Evolutionary conservation across 2,329 filamentous ascomycete genomes (phyloP).

Genomic region (Lecanosticta acicola): DNA sequence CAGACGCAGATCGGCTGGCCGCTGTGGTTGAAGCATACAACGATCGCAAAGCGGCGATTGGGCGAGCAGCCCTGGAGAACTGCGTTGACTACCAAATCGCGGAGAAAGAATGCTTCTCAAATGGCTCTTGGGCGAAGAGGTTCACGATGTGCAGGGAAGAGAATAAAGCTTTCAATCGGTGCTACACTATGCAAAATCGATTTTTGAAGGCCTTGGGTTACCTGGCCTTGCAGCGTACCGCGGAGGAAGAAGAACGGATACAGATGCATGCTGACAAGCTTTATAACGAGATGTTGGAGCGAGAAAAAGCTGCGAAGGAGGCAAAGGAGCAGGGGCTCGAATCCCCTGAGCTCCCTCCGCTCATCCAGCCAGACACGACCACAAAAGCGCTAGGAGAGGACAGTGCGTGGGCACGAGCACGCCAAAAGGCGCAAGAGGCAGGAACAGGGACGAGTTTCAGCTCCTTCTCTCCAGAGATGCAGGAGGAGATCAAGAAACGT

Average conservation of each 20-base stretch:
- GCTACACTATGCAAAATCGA: conserved; percentile 84
- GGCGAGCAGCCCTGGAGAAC: conserved; percentile 81
- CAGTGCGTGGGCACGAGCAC: conserved; percentile 27
- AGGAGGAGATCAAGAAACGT: conserved; percentile 50
- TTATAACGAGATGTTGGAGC: conserved; percentile 78
- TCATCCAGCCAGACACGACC: conserved; percentile 38
- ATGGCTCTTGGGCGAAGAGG: conserved; percentile 61
- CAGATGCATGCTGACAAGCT: conserved; percentile 93
- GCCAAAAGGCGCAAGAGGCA: conserved; percentile 23
- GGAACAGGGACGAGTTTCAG: conserved; percentile 46
- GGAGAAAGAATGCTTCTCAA: conserved; percentile 74
- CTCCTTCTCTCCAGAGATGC: conserved; percentile 49
- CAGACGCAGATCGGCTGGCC: conserved; percentile 72
- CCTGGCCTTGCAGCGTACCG: conserved; percentile 59
- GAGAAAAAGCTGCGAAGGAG: conserved; percentile 68
- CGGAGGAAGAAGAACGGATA: conserved; percentile 70
- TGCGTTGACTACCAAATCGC: conserved; percentile 82
- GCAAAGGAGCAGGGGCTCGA: conserved; percentile 54
- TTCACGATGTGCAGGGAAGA: conserved; percentile 77
- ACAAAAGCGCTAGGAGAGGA: conserved; percentile 28
- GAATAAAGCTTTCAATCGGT: conserved; percentile 72
- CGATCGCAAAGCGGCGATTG: conserved; percentile 70
- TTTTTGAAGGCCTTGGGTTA: conserved; percentile 90
- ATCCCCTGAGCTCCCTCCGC: conserved; percentile 55
- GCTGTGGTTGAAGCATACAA: conserved; percentile 81